Conservation (phyloP, 371 early-diverging fungal species). For the Chytridium lagenaria region DNA sequence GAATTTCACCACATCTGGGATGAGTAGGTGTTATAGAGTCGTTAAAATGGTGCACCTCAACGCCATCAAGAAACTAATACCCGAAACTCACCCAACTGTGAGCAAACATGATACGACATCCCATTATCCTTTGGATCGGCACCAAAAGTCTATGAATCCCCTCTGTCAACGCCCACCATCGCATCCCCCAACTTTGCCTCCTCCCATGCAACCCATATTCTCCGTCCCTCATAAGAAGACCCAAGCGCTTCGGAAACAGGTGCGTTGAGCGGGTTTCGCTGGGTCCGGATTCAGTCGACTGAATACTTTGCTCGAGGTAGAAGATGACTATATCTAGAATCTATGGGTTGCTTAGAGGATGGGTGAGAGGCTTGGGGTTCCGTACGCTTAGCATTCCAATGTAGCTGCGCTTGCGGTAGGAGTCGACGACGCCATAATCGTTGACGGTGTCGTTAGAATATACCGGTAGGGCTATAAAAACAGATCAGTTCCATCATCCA, state of each 20-base stretch:
- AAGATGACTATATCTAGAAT: slow-evolving; percentile 7
- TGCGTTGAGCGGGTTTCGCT: not conserved
- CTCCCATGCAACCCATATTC: slow-evolving; percentile 11
- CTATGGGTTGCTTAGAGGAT: too few species aligned
- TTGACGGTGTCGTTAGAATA: slow-evolving; percentile 8
- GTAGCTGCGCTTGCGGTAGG: not conserved
- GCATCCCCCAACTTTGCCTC: slow-evolving; percentile 7
- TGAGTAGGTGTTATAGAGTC: not conserved
- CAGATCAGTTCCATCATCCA: too few species aligned
- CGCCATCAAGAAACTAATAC: not conserved
- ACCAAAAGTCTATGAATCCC: slow-evolving; percentile 15
- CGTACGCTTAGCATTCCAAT: slow-evolving; percentile 17
- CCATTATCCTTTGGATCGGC: not conserved
- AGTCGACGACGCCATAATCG: not conserved
- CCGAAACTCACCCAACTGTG: slow-evolving; percentile 8
- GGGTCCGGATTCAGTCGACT: not conserved
- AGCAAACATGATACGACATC: slow-evolving; percentile 11
- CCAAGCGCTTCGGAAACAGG: slow-evolving; percentile 12
- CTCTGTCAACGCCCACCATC: slow-evolving; percentile 11
- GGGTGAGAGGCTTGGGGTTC: not conserved
- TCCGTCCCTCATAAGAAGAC: not conserved
- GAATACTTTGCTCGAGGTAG: not conserved
- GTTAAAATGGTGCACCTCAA: not conserved
- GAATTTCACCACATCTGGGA: slow-evolving; percentile 6
- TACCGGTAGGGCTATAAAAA: slow-evolving; percentile 4